phyloP scores from a whole-genome alignment of 257 asterid species.

The Plantago major region DNA sequence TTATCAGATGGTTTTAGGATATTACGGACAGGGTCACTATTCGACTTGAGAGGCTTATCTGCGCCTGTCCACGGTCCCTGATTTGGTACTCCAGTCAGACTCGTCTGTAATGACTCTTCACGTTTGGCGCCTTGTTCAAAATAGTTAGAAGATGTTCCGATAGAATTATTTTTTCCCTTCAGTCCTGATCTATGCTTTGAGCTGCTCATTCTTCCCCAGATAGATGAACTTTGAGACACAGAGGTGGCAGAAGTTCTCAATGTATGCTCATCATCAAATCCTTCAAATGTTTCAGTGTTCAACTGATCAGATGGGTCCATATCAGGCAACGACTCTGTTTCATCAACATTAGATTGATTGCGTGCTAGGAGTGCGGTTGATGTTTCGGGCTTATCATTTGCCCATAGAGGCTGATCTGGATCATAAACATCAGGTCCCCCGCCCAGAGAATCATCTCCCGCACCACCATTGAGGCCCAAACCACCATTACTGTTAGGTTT shows the following conservation, averaged over 20 bases:
- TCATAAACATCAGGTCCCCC: slow-evolving; percentile 82
- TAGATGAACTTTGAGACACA: slow-evolving; percentile 62
- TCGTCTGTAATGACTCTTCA: slow-evolving; percentile 29
- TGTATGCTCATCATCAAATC: slow-evolving; percentile 36
- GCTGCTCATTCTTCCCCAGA: slow-evolving; percentile 64
- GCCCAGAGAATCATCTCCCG: slow-evolving; percentile 42
- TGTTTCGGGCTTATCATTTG: slow-evolving; percentile 58
- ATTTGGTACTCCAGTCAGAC: slow-evolving; percentile 30
- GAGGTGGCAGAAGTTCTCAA: slow-evolving; percentile 34
- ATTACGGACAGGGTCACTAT: slow-evolving; percentile 44
- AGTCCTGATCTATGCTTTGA: slow-evolving; percentile 45
- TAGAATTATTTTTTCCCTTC: slow-evolving; percentile 42
- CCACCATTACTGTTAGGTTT: slow-evolving; percentile 56
- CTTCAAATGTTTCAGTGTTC: slow-evolving; percentile 42
- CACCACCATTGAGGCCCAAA: slow-evolving; percentile 47
- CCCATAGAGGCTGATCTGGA: slow-evolving; percentile 97
- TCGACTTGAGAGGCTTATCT: slow-evolving; percentile 44
- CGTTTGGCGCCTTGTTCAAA: slow-evolving; percentile 37
- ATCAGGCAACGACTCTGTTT: slow-evolving; percentile 37
- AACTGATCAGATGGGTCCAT: slow-evolving; percentile 36
- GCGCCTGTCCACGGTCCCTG: slow-evolving; percentile 39
- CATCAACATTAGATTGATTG: slow-evolving; percentile 49
- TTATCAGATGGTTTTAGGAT: slow-evolving; percentile 58
- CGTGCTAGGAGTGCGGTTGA: slow-evolving; percentile 49
- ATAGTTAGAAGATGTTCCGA: slow-evolving; percentile 36